A percentile compares a stretch with the other conserved stretches of the same genome.
Conservation (phyloP, 139 green algal species). For the Dunaliella primolecta region DNA sequence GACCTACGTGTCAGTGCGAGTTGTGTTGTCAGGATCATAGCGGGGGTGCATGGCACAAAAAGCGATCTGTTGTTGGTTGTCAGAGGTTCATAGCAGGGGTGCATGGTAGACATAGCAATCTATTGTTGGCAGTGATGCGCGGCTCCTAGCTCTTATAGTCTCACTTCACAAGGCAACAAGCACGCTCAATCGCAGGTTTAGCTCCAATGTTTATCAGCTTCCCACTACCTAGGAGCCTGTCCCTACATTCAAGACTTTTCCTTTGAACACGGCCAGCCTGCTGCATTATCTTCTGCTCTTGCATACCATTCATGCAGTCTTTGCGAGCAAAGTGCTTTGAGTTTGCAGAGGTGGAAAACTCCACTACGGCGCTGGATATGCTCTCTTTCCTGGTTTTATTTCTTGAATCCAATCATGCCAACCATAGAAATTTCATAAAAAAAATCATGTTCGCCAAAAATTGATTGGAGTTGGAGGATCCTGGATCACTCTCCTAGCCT, state of each 20-base stretch:
- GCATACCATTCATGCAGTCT: too few species aligned
- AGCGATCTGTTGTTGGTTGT: neutral
- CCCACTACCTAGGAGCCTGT: too few species aligned
- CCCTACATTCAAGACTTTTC: too few species aligned
- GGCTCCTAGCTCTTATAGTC: too few species aligned
- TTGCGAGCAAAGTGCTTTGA: neutral
- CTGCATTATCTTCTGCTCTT: neutral
- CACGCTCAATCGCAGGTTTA: neutral
- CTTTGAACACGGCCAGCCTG: neutral
- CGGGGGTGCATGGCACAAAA: neutral
- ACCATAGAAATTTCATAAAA: too few species aligned
- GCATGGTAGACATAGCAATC: neutral
- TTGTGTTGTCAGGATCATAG: neutral
- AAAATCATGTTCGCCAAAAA: too few species aligned
- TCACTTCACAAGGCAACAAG: neutral
- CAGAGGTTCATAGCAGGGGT: neutral
- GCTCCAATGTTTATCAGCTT: neutral
- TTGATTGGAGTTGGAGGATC: too few species aligned
- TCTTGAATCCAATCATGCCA: too few species aligned
- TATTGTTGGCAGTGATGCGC: neutral
- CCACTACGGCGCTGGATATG: too few species aligned
- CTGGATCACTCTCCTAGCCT: too few species aligned
- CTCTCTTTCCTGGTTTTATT: too few species aligned
- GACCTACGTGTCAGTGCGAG: neutral
- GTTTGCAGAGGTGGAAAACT: neutral